Evolutionary conservation across 345 rosid genomes (phyloP).

Genomic region (Passiflora organensis): DNA sequence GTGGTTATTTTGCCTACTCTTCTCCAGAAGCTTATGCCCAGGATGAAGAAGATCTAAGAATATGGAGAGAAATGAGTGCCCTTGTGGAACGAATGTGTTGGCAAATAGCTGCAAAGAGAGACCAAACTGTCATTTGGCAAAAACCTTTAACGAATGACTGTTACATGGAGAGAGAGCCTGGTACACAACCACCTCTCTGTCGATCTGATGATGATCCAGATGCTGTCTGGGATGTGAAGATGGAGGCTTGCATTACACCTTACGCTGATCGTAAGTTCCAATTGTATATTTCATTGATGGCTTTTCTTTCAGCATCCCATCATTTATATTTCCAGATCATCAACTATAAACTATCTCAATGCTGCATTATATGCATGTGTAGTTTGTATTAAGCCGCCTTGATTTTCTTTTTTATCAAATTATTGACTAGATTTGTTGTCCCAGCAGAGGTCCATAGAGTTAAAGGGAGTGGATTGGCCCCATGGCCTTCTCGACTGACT

Average conservation of each 20-base stretch:
- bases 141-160: constrained; percentile 89
- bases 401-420: constrained; percentile 1
- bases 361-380: too few relatives aligned
- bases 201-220: constrained; percentile 84
- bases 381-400: too few relatives aligned
- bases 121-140: constrained; percentile 97
- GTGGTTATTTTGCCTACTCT: constrained; percentile 95
- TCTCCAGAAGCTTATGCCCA: constrained; percentile 99
- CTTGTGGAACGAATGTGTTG: constrained; percentile 92
- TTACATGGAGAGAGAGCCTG: constrained; percentile 69
- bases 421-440: constrained; percentile 16
- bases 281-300: not conserved
- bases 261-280: constrained; percentile 79
- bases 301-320: too few relatives aligned
- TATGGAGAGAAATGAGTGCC: constrained; percentile 93
- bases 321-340: not conserved
- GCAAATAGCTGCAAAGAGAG: constrained; percentile 80
- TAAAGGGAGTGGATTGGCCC: constrained; percentile 87
- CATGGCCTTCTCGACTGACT: constrained; percentile 92
- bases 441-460: constrained; percentile 60
- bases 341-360: not conserved
- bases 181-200: constrained; percentile 85
- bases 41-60: constrained; percentile 85
- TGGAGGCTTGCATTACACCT: constrained; percentile 92
- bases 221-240: constrained; percentile 66